Evolutionary conservation across 768 basidiomycete genomes (phyloP), one percentile per base, ranked within the genome.

Genomic region (Suillus plorans): DNA sequence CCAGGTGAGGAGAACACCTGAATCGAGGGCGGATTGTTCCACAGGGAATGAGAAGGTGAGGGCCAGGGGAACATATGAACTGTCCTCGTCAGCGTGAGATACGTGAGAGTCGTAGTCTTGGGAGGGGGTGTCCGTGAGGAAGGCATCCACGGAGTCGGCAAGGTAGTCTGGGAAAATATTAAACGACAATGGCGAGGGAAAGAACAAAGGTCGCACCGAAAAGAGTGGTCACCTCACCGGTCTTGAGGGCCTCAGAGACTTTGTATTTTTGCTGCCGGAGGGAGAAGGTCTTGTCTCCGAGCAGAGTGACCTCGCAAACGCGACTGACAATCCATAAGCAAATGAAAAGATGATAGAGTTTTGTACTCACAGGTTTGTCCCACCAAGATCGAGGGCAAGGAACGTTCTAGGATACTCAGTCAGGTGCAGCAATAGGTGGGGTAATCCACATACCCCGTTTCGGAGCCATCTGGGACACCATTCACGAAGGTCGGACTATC

Each of bases 1-100:
- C 94, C 94, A 95, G 0, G 92, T 97, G 42, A 99, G 81, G 66
- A 99, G 90, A 66, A 88, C 92, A 1, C 97, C 97, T 28, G 88
- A 87, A 70, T 90, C 90, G 28, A 99, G 84, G 0, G 97, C 95
- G 0, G 94, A 95, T 74, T 99, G 97, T 71, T 97, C 94, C 36
- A 99, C 97, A 2, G 97, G 97, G 81, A 98, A 97, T 36, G 93
- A 95, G 77, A 99, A 99, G 0, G 97, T 99, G 60, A 99, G 84
- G 10, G 97, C 97, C 3, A 99, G 88, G 37, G 86, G 84, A 45
- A 91, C 69, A 58, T 81, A 78, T 10, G 86, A 79, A 2, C 77
- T 70, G 69, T 84, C 79, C 1, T 75, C 69, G 20, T 66, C 69
- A 14, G 66, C 64, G 13, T 67, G 31, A 34, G 66, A 62, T 36